phyloP scores from a whole-genome alignment of 2,329 filamentous ascomycete species.

The Emericellopsis cladophorae region DNA sequence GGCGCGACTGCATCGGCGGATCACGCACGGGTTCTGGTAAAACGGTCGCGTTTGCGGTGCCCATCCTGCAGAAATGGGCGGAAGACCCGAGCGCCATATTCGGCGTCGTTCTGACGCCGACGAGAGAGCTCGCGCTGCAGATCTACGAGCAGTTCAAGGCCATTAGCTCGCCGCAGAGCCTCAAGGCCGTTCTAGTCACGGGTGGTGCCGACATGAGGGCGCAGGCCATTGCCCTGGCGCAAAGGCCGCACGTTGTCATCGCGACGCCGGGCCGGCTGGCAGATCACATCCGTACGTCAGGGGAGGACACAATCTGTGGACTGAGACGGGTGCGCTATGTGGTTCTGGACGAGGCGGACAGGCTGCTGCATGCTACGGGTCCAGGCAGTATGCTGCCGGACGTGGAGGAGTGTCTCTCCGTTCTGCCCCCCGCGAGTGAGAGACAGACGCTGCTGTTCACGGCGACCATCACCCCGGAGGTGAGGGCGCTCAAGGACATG shows the following conservation, averaged over 20 bases:
- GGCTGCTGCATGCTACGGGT: constrained; percentile 61
- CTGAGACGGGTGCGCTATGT: constrained; percentile 70
- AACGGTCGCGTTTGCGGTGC: constrained; percentile 89
- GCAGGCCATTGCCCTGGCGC: constrained; percentile 73
- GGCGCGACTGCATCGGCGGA: constrained; percentile 87
- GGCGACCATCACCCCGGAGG: constrained; percentile 86
- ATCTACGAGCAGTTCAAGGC: constrained; percentile 95
- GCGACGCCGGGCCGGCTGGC: constrained; percentile 87
- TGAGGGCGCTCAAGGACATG: constrained; percentile 72
- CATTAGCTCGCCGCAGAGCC: constrained; percentile 73
- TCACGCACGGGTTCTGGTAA: constrained; percentile 94
- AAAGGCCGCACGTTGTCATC: constrained; percentile 82
- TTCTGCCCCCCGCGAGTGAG: constrained; percentile 62
- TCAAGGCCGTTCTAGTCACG: constrained; percentile 83
- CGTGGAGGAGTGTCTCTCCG: constrained; percentile 75
- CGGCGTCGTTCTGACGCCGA: constrained; percentile 79
- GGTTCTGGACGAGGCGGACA: constrained; percentile 91
- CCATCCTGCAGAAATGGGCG: constrained; percentile 88
- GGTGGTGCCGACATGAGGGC: constrained; percentile 86
- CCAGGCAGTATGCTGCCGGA: constrained; percentile 89
- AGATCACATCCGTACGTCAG: constrained; percentile 85
- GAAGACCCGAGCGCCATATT: constrained; percentile 88
- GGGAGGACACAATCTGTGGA: constrained; percentile 78
- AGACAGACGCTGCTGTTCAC: constrained; percentile 96
- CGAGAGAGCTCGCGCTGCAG: constrained; percentile 82